These are phyloP conservation scores for Eimeria tenella DNA, from an alignment of 169 alveolate genomes.

Conservation along the genomic window DNA sequence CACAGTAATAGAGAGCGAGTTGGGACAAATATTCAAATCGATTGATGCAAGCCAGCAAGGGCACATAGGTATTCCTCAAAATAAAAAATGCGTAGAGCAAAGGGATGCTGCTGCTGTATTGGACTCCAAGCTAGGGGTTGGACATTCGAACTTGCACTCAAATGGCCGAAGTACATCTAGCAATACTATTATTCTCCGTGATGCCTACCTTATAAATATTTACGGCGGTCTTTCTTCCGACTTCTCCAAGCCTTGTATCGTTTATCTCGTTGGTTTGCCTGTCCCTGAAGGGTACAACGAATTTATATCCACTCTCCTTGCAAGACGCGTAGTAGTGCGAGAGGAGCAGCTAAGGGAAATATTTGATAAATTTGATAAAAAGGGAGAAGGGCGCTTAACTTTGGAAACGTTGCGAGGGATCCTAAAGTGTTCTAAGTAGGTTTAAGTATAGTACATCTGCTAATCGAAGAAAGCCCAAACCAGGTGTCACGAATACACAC, in stretches of 20 bases:
- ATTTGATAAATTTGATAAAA: conserved; percentile 42
- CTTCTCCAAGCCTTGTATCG: background rate
- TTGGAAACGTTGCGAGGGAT: conserved; percentile 20
- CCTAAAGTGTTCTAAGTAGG: conserved; percentile 48
- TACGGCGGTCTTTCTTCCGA: background rate
- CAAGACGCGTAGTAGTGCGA: conserved; percentile 18
- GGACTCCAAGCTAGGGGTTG: background rate
- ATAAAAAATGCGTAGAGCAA: background rate
- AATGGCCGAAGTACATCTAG: background rate
- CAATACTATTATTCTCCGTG: no score
- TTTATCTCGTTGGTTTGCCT: background rate
- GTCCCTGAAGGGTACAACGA: conserved; percentile 48
- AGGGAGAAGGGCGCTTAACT: conserved; percentile 46
- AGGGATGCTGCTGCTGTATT: background rate
- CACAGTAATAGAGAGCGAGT: conserved; percentile 52
- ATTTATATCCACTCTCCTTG: conserved; percentile 22
- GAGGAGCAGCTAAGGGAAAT: conserved; percentile 66
- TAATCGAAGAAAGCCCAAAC: background rate
- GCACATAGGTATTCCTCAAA: conserved; percentile 13
- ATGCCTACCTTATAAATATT: no score
- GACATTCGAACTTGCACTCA: no score
- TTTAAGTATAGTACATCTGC: background rate
- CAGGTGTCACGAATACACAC: no score
- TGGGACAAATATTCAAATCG: conserved; percentile 47
- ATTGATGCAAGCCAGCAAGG: conserved; percentile 48